Evolutionary conservation across 2,329 filamentous ascomycete genomes (phyloP), one percentile per base, ranked within the genome.

Genomic region (Aphanocladium album): DNA sequence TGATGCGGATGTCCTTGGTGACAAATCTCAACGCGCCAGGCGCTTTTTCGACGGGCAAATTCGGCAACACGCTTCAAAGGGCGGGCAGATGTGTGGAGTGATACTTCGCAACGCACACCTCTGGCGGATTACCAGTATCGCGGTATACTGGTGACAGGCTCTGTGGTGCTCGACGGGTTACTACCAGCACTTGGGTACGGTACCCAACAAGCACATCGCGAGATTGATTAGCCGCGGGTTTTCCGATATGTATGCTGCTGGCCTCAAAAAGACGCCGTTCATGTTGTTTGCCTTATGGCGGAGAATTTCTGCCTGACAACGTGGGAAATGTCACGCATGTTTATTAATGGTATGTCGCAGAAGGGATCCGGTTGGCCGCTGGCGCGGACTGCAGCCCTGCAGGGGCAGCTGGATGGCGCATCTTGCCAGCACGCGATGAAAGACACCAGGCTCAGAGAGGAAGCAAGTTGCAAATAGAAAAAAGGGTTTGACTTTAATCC

Each of bases 381-480:
- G n/a, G n/a, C 17, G 6, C 7, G 37, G 19, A 25, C n/a, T 17
- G 37, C 14, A 30, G 54, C 37, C 47, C 47, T 59, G 47, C 47
- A 51, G 43, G 45, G 46, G 33, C 46, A 41, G 37, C 35, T 59
- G 47, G 46, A 39, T 16, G 27, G 43, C 30, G 30, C 33, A n/a
- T 39, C 23, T 11, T 56, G 16, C 17, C 12, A 27, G 35, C 37
- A 52, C 23, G 19, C 21, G 47, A 17, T 39, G 37, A 51, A 35
- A 35, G 23, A 52, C 33, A 41, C 55, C 55, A 50, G 30, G 47
- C 56, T 49, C 35, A 52, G 27, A 59, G 35, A 8, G 47, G 47
- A n/a, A 45, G 35, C 37, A 59, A 43, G 46, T 45, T 52, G 47
- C 56, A 59, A 57, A 41, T 49, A 17, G 33, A 51, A 23, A 51